Percentiles rank a stretch among this genome's conserved stretches.
Evolutionary conservation across 495 filamentous ascomycete genomes (phyloP).

Genomic region (Penicillium salamii): DNA sequence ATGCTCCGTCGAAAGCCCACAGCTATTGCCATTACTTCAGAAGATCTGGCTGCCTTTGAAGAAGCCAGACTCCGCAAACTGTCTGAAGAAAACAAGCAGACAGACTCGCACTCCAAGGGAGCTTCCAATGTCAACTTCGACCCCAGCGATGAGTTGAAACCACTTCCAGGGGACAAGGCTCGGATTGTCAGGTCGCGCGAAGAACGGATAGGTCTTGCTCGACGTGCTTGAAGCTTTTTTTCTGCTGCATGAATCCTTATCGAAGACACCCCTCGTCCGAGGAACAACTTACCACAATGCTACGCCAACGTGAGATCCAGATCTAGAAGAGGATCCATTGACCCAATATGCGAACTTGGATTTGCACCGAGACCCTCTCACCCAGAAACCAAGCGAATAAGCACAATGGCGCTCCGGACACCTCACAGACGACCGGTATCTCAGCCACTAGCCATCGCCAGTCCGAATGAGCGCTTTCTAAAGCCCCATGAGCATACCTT

Average conservation of each 20-base stretch:
- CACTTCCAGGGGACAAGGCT: conserved; percentile 52
- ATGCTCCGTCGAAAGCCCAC: conserved; percentile 87
- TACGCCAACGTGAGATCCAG: background rate
- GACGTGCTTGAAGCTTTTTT: conserved; percentile 25
- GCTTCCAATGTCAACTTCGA: conserved; percentile 35
- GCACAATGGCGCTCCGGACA: no score
- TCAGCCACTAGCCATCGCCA: no score
- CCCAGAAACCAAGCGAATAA: no score
- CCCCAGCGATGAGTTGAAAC: conserved; percentile 58
- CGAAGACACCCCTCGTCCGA: background rate
- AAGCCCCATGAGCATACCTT: background rate
- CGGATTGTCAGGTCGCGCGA: conserved; percentile 49
- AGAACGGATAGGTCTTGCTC: conserved; percentile 44
- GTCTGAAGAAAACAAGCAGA: conserved; percentile 24
- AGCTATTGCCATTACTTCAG: conserved; percentile 69
- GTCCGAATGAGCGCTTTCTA: no score
- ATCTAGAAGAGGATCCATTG: background rate
- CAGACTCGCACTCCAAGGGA: conserved; percentile 18
- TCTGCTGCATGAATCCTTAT: background rate
- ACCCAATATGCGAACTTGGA: no score
- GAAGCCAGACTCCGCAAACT: conserved; percentile 47
- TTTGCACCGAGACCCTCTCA: no score
- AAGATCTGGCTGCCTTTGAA: conserved; percentile 76
- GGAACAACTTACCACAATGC: background rate
- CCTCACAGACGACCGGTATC: no score